Conservation (phyloP, 1,284 basidiomycete genomes). For the Grifola frondosa region DNA sequence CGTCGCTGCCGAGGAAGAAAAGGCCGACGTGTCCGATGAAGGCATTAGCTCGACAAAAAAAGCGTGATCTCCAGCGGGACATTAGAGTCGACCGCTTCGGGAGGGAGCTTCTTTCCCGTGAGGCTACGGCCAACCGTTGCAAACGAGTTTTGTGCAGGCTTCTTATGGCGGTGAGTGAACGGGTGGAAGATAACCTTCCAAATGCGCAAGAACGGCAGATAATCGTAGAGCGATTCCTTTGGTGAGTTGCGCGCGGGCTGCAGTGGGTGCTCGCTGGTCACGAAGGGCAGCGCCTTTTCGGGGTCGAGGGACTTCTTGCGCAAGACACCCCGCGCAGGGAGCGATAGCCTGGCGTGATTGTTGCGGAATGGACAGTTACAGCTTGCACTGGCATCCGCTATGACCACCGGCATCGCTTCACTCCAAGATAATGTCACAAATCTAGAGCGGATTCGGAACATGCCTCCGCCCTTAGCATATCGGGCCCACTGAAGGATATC, state of each 20-base stretch:
- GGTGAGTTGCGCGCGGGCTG: constrained; percentile 58
- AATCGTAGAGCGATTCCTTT: constrained; percentile 46
- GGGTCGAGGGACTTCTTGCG: constrained; percentile 47
- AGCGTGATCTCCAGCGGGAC: constrained; percentile 64
- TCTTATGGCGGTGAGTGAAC: constrained; percentile 21
- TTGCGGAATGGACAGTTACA: constrained; percentile 45
- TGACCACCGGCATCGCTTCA: constrained; percentile 43
- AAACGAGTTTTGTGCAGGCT: constrained; percentile 11
- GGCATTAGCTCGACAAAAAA: constrained; percentile 52
- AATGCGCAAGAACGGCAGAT: constrained; percentile 55
- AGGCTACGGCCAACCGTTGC: constrained; percentile 28
- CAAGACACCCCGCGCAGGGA: constrained; percentile 21
- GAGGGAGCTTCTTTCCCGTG: constrained; percentile 41
- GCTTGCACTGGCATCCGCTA: constrained; percentile 51
- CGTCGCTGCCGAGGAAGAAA: constrained; percentile 5
- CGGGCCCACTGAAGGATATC: constrained; percentile 66
- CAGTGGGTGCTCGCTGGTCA: constrained; percentile 48
- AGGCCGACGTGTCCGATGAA: constrained; percentile 4
- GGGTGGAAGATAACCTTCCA: constrained; percentile 46
- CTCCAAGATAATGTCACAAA: constrained; percentile 61
- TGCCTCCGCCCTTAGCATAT: constrained; percentile 68
- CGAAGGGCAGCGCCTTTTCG: constrained; percentile 51
- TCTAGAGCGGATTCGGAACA: constrained; percentile 60
- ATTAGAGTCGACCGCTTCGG: constrained; percentile 55
- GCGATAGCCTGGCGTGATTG: constrained; percentile 40